These are phyloP conservation scores for Melocanna baccifera DNA, from an alignment of 176 grass and related monocot genomes.

Conservation along the genomic window DNA sequence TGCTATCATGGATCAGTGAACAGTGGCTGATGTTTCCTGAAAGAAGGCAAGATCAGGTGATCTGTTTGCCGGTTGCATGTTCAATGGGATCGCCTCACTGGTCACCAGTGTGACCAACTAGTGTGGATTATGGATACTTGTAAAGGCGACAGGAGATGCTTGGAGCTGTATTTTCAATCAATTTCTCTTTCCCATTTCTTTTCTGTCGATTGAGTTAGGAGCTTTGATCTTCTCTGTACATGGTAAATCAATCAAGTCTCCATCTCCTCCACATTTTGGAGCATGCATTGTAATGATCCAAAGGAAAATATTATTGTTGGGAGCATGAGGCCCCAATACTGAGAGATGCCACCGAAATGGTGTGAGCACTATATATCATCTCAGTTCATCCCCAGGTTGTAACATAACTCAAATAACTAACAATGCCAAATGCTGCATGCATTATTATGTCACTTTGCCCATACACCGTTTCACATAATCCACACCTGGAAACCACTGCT, in stretches of 20 bases:
- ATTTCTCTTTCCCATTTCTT: not conserved
- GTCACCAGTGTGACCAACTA: not conserved
- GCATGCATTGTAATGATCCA: not conserved
- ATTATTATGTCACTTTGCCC: not conserved
- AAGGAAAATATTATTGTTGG: not conserved
- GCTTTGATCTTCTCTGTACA: not conserved
- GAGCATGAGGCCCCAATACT: not conserved
- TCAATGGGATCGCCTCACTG: not conserved
- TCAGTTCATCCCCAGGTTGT: not conserved
- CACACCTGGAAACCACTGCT: not conserved
- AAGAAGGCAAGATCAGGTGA: constrained; percentile 21
- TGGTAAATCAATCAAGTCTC: not conserved
- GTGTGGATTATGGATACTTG: not conserved
- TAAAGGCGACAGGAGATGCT: not conserved
- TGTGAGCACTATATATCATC: not conserved
- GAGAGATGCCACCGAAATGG: not conserved
- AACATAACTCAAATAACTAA: not conserved
- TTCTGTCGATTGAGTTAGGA: not conserved
- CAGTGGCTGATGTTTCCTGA: constrained; percentile 4
- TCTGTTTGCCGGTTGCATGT: not conserved
- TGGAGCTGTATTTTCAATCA: not conserved
- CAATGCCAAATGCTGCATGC: not conserved
- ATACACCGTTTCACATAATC: not conserved
- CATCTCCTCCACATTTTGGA: not conserved
- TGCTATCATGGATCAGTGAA: not conserved